Conservation (phyloP, 371 early-diverging fungal genomes). For the Conidiobolus coronatus region DNA sequence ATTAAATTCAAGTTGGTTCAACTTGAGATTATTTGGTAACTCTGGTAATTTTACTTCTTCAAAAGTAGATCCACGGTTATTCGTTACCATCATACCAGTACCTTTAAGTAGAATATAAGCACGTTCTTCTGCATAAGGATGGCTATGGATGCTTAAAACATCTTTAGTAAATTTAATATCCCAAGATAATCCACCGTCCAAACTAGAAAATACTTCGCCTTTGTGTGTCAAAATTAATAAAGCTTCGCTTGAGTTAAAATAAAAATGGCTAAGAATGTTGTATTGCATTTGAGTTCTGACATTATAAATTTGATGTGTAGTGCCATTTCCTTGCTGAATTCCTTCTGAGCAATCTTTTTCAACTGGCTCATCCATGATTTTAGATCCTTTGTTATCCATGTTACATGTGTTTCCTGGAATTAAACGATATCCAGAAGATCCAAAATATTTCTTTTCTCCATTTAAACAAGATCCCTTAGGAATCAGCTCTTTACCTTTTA, state of each 20-base stretch:
- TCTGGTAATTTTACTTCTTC: constrained; percentile 24
- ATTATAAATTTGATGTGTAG: too few relatives aligned
- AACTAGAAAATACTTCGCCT: constrained; percentile 34
- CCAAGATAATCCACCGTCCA: constrained; percentile 42
- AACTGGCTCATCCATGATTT: constrained; percentile 31
- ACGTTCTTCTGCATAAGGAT: constrained; percentile 11
- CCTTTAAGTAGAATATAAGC: constrained; percentile 35
- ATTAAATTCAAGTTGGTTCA: too few relatives aligned
- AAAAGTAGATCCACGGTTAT: constrained; percentile 44
- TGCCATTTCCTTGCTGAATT: too few relatives aligned
- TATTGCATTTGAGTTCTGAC: too few relatives aligned
- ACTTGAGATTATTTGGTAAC: too few relatives aligned
- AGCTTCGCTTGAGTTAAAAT: constrained; percentile 20
- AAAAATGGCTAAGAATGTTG: too few relatives aligned
- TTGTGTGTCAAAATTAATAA: constrained; percentile 24
- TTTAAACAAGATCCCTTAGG: constrained; percentile 25
- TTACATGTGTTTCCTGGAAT: constrained; percentile 59
- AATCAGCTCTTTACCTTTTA: constrained; percentile 22
- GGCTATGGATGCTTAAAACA: constrained; percentile 5
- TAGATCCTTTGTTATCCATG: constrained; percentile 16
- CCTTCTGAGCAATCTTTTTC: constrained; percentile 35
- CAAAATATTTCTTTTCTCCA: constrained; percentile 37
- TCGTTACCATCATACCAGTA: constrained; percentile 25
- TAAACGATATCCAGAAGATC: constrained; percentile 68
- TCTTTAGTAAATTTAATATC: constrained; percentile 14